These are phyloP conservation scores for Epichloe baconii DNA, from an alignment of 2,329 filamentous ascomycete genomes.

Conservation along the genomic window DNA sequence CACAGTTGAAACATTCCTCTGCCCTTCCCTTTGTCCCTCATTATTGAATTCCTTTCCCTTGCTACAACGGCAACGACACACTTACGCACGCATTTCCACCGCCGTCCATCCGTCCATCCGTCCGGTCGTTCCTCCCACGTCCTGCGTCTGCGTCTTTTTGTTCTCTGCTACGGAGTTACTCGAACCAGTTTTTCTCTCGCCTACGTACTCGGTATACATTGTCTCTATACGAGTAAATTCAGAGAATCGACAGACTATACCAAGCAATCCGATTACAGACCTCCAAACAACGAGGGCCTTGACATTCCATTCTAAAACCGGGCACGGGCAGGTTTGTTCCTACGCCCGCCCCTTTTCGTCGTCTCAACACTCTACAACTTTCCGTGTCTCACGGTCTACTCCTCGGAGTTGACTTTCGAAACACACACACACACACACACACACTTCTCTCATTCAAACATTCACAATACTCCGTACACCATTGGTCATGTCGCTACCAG, in stretches of 20 bases:
- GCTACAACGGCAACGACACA: constrained; percentile 4
- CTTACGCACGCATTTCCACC: background rate
- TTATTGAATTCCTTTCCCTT: constrained; percentile 10
- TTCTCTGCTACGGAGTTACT: background rate
- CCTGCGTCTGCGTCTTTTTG: constrained; percentile 4
- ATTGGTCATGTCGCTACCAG: constrained; percentile 8
- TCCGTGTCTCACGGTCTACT: constrained; percentile 7
- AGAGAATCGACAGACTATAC: background rate
- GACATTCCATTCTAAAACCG: background rate
- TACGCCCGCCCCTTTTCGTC: background rate
- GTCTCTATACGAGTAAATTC: background rate
- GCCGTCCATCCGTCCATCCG: background rate
- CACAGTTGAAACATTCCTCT: constrained; percentile 6
- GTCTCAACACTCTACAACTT: background rate
- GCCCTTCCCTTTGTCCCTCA: constrained; percentile 1
- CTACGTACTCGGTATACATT: background rate
- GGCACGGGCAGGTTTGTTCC: background rate
- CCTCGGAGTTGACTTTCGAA: constrained; percentile 3
- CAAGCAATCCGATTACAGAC: too few species aligned
- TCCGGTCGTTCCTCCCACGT: background rate
- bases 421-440: background rate
- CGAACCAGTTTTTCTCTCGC: background rate
- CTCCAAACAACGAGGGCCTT: background rate
- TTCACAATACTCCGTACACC: constrained; percentile 1
- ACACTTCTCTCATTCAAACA: background rate